These are phyloP conservation scores for Russula brevipes DNA, from an alignment of 768 basidiomycete species.

Conservation along the genomic window DNA sequence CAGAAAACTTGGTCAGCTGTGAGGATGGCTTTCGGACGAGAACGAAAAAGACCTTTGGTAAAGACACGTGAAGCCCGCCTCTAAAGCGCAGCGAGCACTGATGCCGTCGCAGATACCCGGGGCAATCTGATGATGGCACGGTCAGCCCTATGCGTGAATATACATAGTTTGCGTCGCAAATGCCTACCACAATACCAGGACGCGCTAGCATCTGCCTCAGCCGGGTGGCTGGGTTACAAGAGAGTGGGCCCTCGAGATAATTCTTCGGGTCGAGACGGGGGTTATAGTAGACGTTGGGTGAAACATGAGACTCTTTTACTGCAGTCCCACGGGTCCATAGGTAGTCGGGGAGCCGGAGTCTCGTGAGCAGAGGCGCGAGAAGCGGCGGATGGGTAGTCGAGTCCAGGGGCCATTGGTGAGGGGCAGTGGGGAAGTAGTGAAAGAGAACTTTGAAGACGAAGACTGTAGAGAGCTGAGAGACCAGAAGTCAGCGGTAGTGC, in stretches of 20 bases:
- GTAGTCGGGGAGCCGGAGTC: not conserved
- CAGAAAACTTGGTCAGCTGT: not conserved
- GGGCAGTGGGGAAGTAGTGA: no score
- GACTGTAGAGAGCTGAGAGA: not conserved
- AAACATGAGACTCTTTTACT: conserved; percentile 11
- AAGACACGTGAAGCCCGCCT: conserved; percentile 71
- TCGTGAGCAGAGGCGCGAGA: not conserved
- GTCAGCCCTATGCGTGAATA: not conserved
- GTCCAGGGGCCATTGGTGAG: conserved; percentile 8
- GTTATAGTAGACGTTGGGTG: conserved; percentile 49
- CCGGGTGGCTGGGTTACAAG: conserved; percentile 62
- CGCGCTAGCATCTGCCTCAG: conserved; percentile 52
- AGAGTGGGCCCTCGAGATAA: conserved; percentile 63
- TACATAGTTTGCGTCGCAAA: not conserved
- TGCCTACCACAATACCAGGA: conserved; percentile 68
- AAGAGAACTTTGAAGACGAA: no score
- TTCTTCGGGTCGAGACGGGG: conserved; percentile 64
- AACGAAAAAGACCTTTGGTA: conserved; percentile 55
- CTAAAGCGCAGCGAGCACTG: conserved; percentile 71
- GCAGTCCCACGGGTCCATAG: not conserved
- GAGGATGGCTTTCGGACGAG: not conserved
- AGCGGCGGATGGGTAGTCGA: not conserved
- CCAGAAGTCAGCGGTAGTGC: not conserved
- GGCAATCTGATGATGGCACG: conserved; percentile 44
- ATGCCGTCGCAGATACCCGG: conserved; percentile 81